Evolutionary conservation across 1,284 basidiomycete species (phyloP).

Genomic region (Tylopilus sp.): DNA sequence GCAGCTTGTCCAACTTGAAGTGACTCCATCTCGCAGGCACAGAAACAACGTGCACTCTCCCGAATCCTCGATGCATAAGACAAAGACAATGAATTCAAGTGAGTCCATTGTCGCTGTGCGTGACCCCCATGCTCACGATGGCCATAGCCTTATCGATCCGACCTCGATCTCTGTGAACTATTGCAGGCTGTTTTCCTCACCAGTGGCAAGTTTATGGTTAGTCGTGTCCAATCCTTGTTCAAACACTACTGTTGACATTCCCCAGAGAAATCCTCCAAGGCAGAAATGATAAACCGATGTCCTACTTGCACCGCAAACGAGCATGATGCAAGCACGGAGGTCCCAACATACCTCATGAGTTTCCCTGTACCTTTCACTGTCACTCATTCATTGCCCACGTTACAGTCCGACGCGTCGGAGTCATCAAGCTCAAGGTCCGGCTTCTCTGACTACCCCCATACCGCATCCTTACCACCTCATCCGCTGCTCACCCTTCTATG

Average conservation of each 20-base stretch:
- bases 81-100: conserved; percentile 33
- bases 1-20: neutral
- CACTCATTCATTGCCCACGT: neutral
- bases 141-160: conserved; percentile 39
- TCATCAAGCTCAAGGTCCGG: conserved; percentile 56
- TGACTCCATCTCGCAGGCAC: no score
- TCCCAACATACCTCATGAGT: conserved; percentile 46
- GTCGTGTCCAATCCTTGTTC: conserved; percentile 17
- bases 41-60: neutral
- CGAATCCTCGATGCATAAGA: conserved; percentile 4
- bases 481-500: conserved; percentile 11
- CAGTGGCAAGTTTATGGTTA: conserved; percentile 44
- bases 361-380: neutral
- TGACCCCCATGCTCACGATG: neutral
- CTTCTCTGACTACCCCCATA: conserved; percentile 48
- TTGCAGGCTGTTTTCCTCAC: conserved; percentile 60
- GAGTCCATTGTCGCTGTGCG: conserved; percentile 15
- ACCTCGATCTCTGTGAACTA: conserved; percentile 60
- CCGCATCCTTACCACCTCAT: conserved; percentile 34
- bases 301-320: conserved; percentile 45
- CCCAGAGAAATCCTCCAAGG: conserved; percentile 47
- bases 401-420: conserved; percentile 57
- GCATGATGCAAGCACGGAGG: conserved; percentile 50
- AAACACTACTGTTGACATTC: conserved; percentile 25
- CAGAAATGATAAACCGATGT: conserved; percentile 28